Conservation (phyloP, 2,329 filamentous ascomycete species). For the Hymenoscyphus scutula region DNA sequence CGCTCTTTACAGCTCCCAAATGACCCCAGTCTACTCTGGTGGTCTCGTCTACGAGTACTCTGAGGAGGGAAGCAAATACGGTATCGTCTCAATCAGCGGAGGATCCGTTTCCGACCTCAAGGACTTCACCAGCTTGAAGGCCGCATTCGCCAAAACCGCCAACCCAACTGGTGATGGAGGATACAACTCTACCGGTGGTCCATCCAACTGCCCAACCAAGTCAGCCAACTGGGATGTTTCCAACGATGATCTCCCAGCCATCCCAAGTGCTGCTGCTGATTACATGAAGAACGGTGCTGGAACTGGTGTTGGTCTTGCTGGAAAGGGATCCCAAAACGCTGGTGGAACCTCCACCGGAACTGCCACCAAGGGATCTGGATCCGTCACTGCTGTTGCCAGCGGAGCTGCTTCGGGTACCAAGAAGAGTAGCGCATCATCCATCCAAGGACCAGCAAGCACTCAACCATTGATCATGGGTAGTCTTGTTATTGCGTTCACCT, state of each 20-base stretch:
- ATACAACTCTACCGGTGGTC: slow-evolving; percentile 40
- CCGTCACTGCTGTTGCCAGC: slow-evolving; percentile 14
- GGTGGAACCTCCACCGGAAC: slow-evolving; percentile 17
- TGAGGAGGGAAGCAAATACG: slow-evolving; percentile 74
- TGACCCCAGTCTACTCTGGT: slow-evolving; percentile 90
- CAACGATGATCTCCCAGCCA: slow-evolving; percentile 45
- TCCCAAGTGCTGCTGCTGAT: slow-evolving; percentile 43
- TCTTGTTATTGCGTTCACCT: slow-evolving; percentile 10
- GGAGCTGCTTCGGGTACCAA: slow-evolving; percentile 5
- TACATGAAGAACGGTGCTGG: slow-evolving; percentile 50
- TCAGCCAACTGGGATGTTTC: slow-evolving; percentile 48
- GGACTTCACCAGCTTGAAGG: slow-evolving; percentile 50
- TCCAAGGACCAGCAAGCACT: slow-evolving; percentile 8
- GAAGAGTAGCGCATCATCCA: slow-evolving; percentile 11
- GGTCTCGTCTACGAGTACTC: slow-evolving; percentile 96
- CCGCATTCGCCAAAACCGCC: slow-evolving; percentile 42
- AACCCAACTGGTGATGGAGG: slow-evolving; percentile 52
- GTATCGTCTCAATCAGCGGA: slow-evolving; percentile 40
- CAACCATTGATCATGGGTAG: slow-evolving; percentile 12
- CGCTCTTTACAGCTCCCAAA: slow-evolving; percentile 76
- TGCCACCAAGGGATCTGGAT: slow-evolving; percentile 18
- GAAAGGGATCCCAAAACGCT: slow-evolving; percentile 26
- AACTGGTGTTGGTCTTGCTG: slow-evolving; percentile 40
- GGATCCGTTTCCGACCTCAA: slow-evolving; percentile 41
- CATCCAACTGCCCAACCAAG: slow-evolving; percentile 45